Base-by-base conservation (phyloP, 1,284 basidiomycete genomes). In the Trichosporon ovoides region DNA sequence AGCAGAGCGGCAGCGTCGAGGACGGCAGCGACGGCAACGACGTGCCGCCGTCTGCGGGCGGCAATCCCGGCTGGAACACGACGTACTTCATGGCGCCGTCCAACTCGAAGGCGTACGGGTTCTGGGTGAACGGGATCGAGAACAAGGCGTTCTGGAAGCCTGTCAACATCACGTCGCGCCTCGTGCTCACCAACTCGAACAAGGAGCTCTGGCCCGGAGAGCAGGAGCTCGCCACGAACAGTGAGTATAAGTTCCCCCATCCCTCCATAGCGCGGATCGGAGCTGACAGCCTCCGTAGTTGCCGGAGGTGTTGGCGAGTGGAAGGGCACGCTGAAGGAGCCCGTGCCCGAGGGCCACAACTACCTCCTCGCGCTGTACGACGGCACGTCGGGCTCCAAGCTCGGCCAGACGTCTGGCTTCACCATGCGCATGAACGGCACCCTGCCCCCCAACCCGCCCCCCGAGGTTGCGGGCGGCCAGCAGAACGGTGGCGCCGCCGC, bases 71-170 rank as follows among this genome's bases (percentile, higher is more conserved):
- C 52, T 58, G 57, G 57, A 58, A 58, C 57, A 2, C 38, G 7
- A 55, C 57, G 3, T 58, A 49, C 36, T 58, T 57, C 22, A 22
- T 51, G 19, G 37, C 48, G 20, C 60, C 60, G 7, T 37, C 22
- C 24, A 56, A 58, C 54, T 61, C 57, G 53, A 52, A 58, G 56
- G 50, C 3, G 38, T 20, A 38, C 28, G 33, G 16, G 16, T 52
- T 40, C 50, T 52, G 60, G 60, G 60, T 61, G 33, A 61, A 61
- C 38, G 60, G 57, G 22, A 56, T 58, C 34, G 54, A 43, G 54
- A 61, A 61, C 57, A 33, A 22, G 9, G 60, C 60, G 1, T 35
- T 43, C 16, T 61, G 60, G 60, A 54, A 38, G 16, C 57, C 60
- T 16, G 34, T 61, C 53, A 38, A 53, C 51, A 46, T 53, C 36